These are phyloP conservation scores for Eustoma russellianum DNA, from an alignment of 257 asterid genomes.

Conservation along the genomic window DNA sequence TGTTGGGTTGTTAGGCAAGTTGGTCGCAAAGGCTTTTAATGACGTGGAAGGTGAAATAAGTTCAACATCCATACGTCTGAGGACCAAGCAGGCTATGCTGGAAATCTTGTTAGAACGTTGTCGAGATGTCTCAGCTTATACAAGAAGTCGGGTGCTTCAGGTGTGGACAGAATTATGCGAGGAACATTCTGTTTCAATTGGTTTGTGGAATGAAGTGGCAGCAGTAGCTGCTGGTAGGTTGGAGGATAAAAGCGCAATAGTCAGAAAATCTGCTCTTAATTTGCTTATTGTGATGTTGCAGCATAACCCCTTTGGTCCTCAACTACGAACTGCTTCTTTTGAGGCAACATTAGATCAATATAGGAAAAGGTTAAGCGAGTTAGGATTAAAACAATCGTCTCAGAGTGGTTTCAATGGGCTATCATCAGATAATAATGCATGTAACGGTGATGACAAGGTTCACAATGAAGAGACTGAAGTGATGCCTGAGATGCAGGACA, in stretches of 20 bases:
- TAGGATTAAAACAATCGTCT: slow-evolving; percentile 39
- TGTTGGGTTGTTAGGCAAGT: slow-evolving; percentile 83
- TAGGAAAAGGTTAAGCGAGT: slow-evolving; percentile 71
- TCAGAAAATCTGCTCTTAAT: slow-evolving; percentile 90
- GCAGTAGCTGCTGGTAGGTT: slow-evolving; percentile 87
- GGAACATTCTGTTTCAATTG: slow-evolving; percentile 83
- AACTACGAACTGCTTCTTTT: slow-evolving; percentile 75
- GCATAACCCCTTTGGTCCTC: slow-evolving; percentile 98
- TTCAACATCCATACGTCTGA: slow-evolving; percentile 72
- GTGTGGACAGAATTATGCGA: slow-evolving; percentile 97
- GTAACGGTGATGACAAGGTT: slow-evolving; percentile 49
- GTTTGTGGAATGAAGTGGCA: slow-evolving; percentile 96
- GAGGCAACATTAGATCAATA: slow-evolving; percentile 95
- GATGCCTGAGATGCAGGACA: slow-evolving; percentile 26
- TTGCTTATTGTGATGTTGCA: slow-evolving; percentile 87
- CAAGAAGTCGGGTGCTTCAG: slow-evolving; percentile 97
- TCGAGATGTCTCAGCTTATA: slow-evolving; percentile 91
- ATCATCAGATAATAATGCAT: slow-evolving; percentile 36
- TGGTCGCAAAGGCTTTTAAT: slow-evolving; percentile 75
- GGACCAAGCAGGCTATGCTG: slow-evolving; percentile 95
- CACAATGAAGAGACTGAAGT: slow-evolving; percentile 36
- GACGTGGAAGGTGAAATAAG: slow-evolving; percentile 75
- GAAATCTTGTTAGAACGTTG: slow-evolving; percentile 95
- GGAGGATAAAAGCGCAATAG: slow-evolving; percentile 98
- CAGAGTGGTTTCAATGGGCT: slow-evolving; percentile 29